Evolutionary conservation across 176 grass and related monocot genomes (phyloP), one percentile per base, ranked within the genome.

Genomic region (Musa schizocarpa): DNA sequence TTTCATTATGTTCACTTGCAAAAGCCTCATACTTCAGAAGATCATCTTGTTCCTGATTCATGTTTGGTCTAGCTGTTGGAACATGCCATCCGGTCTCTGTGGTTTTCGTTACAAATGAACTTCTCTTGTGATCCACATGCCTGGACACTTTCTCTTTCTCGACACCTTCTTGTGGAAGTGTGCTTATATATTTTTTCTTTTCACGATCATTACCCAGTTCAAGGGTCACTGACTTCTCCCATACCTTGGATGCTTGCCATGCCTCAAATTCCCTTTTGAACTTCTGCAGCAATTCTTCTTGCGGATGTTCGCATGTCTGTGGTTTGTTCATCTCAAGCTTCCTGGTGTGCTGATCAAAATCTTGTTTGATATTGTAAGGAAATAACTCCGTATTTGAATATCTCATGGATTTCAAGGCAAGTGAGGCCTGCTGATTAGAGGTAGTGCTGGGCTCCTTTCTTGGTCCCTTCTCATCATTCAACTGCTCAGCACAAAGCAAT

Each of bases 241-340:
- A 80, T 11, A 71, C 66, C 54, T 74, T 81, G 68, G 65, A 91
- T 74, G 78, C 78, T 86, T 94, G 96, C 96, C 91, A 99, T 13
- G 86, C 86, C 79, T 93, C 78, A 13, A 99, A 99, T 34, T 99
- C 90, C 77, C 82, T 89, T 75, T 95, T 99, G 85, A 99, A 99
- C 65, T 88, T 99, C 85, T 99, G 90, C 87, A 99, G 82, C 58
- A 84, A 76, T 80, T 94, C 96, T 76, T 99, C 96, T 81, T 99
- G 91, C 7, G 96, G 96, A 74, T 99, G 96, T 78, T 95, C 86
- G 21, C 96, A 83, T 8, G 86, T 68, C 24, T 69, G 73, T 64
- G 65, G 88, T 64, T 92, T 96, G 11, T 24, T 49, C 75, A 82
- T 77, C 50, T 85, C 69, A 7, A 65, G 57, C 43, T 13, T 65